Evolutionary conservation across 805 yeast species (phyloP).

Genomic region (Cyberlindnera veronae): DNA sequence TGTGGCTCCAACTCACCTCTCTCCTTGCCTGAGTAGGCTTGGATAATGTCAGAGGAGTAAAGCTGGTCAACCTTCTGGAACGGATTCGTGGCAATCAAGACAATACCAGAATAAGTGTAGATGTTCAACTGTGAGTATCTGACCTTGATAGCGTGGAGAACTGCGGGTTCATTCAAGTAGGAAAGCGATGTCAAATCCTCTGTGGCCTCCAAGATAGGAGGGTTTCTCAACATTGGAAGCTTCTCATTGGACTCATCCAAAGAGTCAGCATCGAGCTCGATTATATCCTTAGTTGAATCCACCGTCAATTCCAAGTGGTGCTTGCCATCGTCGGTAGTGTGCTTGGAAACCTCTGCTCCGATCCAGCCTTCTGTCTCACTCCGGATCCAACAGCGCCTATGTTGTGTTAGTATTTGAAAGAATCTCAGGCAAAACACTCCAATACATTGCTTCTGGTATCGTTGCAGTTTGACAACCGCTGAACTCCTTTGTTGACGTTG

Average conservation of each 20-base stretch:
- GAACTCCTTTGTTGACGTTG: not conserved
- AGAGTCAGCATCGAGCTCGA: slow-evolving; percentile 44
- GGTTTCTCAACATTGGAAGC: slow-evolving; percentile 83
- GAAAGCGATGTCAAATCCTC: slow-evolving; percentile 93
- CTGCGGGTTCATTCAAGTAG: slow-evolving; percentile 94
- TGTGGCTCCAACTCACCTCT: slow-evolving; percentile 97
- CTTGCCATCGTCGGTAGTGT: slow-evolving; percentile 39
- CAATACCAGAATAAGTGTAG: slow-evolving; percentile 96
- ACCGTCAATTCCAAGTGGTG: slow-evolving; percentile 48
- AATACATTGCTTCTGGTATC: not conserved
- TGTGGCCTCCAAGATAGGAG: slow-evolving; percentile 87
- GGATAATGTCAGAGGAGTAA: slow-evolving; percentile 88
- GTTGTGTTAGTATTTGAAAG: not conserved
- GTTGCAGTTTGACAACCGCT: not conserved
- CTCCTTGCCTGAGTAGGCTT: slow-evolving; percentile 88
- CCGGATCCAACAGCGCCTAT: slow-evolving; percentile 74
- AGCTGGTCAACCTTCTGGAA: slow-evolving; percentile 89
- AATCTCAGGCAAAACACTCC: not conserved
- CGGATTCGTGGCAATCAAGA: slow-evolving; percentile 93
- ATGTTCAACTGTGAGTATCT: slow-evolving; percentile 88
- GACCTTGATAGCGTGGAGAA: slow-evolving; percentile 85
- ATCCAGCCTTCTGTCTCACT: slow-evolving; percentile 69
- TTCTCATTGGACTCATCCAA: slow-evolving; percentile 34
- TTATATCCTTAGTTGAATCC: slow-evolving; percentile 46
- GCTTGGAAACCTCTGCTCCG: slow-evolving; percentile 57